Evolutionary conservation across 768 basidiomycete genomes (phyloP).

Genomic region (Gautieria morchelliformis): DNA sequence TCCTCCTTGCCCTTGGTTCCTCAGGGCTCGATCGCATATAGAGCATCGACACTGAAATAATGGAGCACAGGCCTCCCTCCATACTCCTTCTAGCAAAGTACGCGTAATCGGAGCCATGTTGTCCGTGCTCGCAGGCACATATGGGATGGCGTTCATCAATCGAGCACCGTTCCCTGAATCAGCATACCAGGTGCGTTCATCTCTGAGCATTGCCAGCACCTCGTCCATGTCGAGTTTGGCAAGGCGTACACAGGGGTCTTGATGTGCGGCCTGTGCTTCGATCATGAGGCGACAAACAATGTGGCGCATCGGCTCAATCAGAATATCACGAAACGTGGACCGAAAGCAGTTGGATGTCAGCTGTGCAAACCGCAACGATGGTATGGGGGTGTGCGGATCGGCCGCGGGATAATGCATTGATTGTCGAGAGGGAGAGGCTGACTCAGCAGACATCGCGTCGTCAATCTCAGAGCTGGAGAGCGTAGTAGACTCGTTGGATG

Average conservation of each 20-base stretch:
- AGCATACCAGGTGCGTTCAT: slow-evolving; percentile 54
- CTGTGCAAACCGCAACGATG: slow-evolving; percentile 55
- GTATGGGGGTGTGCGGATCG: slow-evolving; percentile 43
- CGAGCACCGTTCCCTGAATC: slow-evolving; percentile 51
- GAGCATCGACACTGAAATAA: slow-evolving; percentile 63
- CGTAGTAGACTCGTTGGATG: background rate
- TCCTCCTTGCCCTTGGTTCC: slow-evolving; percentile 15
- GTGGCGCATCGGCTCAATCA: slow-evolving; percentile 60
- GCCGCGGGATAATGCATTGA: slow-evolving; percentile 26
- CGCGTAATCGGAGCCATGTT: slow-evolving; percentile 38
- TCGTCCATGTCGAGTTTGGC: slow-evolving; percentile 52
- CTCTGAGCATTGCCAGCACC: slow-evolving; percentile 44
- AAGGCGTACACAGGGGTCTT: slow-evolving; percentile 45
- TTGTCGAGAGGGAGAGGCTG: slow-evolving; percentile 12
- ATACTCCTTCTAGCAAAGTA: slow-evolving; percentile 51
- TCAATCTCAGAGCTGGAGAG: slow-evolving; percentile 15
- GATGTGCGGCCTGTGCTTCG: slow-evolving; percentile 26
- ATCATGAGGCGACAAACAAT: slow-evolving; percentile 60
- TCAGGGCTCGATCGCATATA: slow-evolving; percentile 63
- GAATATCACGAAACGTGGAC: slow-evolving; percentile 47
- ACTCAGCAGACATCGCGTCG: slow-evolving; percentile 10
- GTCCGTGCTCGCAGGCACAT: slow-evolving; percentile 43
- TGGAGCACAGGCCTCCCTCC: slow-evolving; percentile 66
- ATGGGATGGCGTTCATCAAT: slow-evolving; percentile 58
- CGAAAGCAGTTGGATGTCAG: slow-evolving; percentile 49